A percentile compares a stretch with the other conserved stretches of the same genome.
Evolutionary conservation across 805 yeast species (phyloP).

Genomic region (Ogataea naganishii): DNA sequence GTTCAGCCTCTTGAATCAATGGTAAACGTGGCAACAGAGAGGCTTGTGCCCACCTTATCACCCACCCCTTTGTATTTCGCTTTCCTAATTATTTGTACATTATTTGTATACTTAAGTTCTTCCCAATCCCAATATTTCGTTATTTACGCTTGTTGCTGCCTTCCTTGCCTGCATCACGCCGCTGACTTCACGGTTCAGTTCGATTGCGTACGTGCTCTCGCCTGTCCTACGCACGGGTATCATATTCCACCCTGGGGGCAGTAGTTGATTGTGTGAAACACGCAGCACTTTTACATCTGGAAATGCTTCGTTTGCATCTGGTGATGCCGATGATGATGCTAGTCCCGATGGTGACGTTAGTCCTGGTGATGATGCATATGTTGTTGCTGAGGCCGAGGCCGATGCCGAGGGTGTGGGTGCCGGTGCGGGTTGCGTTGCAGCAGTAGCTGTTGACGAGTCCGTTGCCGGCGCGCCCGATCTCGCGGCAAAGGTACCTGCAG

Average conservation of each 20-base stretch:
- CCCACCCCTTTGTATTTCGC: neutral
- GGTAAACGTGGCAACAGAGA: no score
- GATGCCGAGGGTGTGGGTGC: slow-evolving; percentile 3
- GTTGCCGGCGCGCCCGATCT: neutral
- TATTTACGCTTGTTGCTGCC: neutral
- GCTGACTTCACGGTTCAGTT: slow-evolving; percentile 9
- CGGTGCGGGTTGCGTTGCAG: slow-evolving; percentile 1
- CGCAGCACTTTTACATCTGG: no score
- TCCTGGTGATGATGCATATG: slow-evolving; percentile 1
- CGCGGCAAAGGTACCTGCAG: neutral
- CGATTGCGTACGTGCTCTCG: slow-evolving; percentile 8
- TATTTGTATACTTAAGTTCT: neutral
- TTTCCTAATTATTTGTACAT: neutral
- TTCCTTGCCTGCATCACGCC: slow-evolving; percentile 1
- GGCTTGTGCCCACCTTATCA: no score
- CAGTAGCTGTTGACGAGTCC: neutral
- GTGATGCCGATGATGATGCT: no score
- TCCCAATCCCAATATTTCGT: slow-evolving; percentile 1
- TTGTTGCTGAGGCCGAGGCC: neutral
- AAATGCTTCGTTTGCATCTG: no score
- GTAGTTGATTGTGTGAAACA: no score
- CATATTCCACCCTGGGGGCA: slow-evolving; percentile 25
- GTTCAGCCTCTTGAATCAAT: no score
- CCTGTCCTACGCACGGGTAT: slow-evolving; percentile 12
- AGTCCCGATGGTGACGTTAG: slow-evolving; percentile 1